phyloP scores from a whole-genome alignment of 306 rosid species.

The Begonia peltatifolia region DNA sequence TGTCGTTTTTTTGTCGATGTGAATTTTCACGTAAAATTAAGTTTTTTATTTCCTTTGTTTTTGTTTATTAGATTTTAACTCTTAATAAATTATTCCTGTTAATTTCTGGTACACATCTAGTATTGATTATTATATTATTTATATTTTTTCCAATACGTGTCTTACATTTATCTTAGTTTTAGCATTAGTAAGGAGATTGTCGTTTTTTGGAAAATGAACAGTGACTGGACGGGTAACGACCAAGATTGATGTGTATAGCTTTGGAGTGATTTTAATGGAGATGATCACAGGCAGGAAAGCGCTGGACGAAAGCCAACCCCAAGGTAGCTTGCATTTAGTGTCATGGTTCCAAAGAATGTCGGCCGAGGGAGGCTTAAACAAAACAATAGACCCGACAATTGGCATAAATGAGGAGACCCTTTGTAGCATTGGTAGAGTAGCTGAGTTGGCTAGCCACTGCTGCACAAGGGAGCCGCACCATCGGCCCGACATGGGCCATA shows the following conservation, averaged over 20 bases:
- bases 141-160: too few relatives aligned
- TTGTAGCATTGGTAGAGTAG: constrained; percentile 31
- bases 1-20: background rate
- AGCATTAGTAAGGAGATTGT: too few relatives aligned
- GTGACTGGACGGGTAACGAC: constrained; percentile 77
- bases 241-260: constrained; percentile 78
- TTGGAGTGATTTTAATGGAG: constrained; percentile 93
- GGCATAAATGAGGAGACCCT: constrained; percentile 42
- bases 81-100: too few relatives aligned
- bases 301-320: constrained; percentile 52
- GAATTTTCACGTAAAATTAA: too few relatives aligned
- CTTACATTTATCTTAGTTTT: too few relatives aligned
- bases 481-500: constrained; percentile 28
- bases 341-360: constrained; percentile 65
- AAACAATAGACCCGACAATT: constrained; percentile 43
- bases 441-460: background rate
- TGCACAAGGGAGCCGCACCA: constrained; percentile 63
- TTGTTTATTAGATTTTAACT: too few relatives aligned
- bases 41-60: too few relatives aligned
- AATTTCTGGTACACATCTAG: too few relatives aligned
- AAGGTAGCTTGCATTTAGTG: constrained; percentile 67
- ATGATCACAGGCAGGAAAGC: constrained; percentile 68
- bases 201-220: constrained; percentile 9
- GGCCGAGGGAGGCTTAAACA: constrained; percentile 19
- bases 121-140: too few relatives aligned